Base-by-base conservation (phyloP, 768 basidiomycete genomes). In the Kwoniella sp. region DNA sequence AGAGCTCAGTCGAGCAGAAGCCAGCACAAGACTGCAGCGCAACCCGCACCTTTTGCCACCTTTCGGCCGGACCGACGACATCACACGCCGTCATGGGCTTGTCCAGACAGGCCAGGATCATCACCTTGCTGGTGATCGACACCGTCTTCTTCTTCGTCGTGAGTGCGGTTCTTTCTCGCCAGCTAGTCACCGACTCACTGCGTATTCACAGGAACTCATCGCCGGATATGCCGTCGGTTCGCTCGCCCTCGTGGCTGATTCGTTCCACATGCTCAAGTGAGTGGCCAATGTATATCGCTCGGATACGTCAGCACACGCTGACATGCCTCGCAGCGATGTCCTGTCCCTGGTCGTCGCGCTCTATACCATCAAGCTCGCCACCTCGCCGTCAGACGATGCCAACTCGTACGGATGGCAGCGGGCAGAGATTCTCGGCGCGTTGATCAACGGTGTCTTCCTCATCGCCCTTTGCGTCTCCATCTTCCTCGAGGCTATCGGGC, bases 381-480 rank as follows among this genome's bases (percentile, higher is more conserved):
- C 71, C 17, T 67, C 65, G 11, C 66, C 67, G 26, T 74, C 73
- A 81, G 84, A 43, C 2, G 46, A 60, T n/a, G 62, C 59, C n/a
- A 95, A 95, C 75, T 90, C 93, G 25, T 98, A 98, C 71, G 93
- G 92, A n/a, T 98, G 92, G 93, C 92, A 98, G 75, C 81, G 95
- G 57, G 95, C 95, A 15, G 92, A 95, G 70, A 92, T 95, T 56
- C 81, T 96, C 6, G 92, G 91, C 19, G 95, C 95, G 0, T 79
- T 98, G 38, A 77, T 98, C 61, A 99, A 99, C 66, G 95, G 95
- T 45, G 90, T 98, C 49, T 98, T 98, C 78, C 82, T 99, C 5
- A 80, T 96, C 36, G 95, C 95, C 0, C 82, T 98, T 0, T 99
- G 95, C 76, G 91, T 98, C 76, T 90, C 91, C 5, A 96, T 99